Evolutionary conservation across 148 eudicot species (phyloP).

Genomic region (Rheum nobile): DNA sequence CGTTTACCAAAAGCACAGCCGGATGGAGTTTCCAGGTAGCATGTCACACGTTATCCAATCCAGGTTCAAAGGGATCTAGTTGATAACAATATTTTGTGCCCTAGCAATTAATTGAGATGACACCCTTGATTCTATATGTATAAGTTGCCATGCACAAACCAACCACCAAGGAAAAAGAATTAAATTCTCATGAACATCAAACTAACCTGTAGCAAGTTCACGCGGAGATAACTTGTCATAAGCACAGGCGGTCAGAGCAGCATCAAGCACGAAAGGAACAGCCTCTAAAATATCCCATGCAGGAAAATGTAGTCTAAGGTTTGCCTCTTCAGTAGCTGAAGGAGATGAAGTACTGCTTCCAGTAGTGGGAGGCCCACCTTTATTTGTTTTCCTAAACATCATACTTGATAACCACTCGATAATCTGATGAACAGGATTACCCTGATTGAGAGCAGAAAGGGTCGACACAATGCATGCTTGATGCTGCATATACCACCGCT

Average conservation of each 20-base stretch:
- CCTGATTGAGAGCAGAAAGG: constrained; percentile 69
- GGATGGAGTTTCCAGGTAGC: no score
- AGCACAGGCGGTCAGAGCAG: constrained; percentile 83
- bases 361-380: constrained; percentile 48
- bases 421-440: constrained; percentile 74
- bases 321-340: constrained; percentile 49
- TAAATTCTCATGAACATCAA: constrained; percentile 3
- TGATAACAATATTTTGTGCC: background rate
- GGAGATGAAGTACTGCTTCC: constrained; percentile 78
- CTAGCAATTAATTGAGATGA: background rate
- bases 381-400: constrained; percentile 71
- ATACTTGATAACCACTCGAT: constrained; percentile 70
- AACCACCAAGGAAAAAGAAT: background rate
- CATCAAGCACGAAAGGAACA: constrained; percentile 90
- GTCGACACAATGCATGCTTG: constrained; percentile 86
- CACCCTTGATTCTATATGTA: background rate
- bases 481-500: constrained; percentile 78
- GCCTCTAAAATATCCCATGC: constrained; percentile 98
- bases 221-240: constrained; percentile 85
- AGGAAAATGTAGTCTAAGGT: constrained; percentile 59
- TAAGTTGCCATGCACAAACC: background rate
- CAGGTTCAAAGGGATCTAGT: no score
- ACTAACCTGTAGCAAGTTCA: constrained; percentile 88
- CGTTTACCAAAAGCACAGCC: no score
- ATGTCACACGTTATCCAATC: no score